phyloP scores from a whole-genome alignment of 495 filamentous ascomycete genomes.

The Lentithecium fluviatile region DNA sequence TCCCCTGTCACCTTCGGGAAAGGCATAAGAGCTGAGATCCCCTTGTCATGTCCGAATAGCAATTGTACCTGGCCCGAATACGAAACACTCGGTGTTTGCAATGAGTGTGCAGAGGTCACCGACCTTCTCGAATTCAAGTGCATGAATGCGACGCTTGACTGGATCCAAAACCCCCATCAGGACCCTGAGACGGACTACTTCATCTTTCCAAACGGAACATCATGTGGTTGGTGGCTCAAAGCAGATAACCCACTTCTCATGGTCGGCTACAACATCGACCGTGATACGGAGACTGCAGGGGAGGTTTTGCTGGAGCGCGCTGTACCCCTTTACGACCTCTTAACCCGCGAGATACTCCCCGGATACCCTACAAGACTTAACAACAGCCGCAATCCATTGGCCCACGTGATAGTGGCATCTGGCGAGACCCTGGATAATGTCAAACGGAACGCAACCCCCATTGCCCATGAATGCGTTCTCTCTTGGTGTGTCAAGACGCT shows the following conservation, averaged over 20 bases:
- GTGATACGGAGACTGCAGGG: background rate
- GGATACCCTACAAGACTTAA: constrained; percentile 19
- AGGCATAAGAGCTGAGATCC: constrained; percentile 19
- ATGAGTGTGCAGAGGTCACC: constrained; percentile 8
- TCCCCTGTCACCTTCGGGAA: constrained; percentile 11
- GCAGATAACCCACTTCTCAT: constrained; percentile 20
- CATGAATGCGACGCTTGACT: background rate
- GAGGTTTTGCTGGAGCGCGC: constrained; percentile 15
- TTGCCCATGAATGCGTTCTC: constrained; percentile 20
- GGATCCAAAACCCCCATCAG: background rate
- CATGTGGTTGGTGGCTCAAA: constrained; percentile 28
- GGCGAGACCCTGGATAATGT: constrained; percentile 1
- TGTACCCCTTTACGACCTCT: constrained; percentile 7
- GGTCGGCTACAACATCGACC: constrained; percentile 15
- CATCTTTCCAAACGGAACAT: constrained; percentile 19
- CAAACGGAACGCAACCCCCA: constrained; percentile 16
- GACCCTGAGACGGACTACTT: background rate
- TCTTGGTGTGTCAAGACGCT: constrained; percentile 28
- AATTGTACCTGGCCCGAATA: constrained; percentile 32
- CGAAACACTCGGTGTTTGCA: constrained; percentile 28
- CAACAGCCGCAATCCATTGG: constrained; percentile 20
- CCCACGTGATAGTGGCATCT: constrained; percentile 1
- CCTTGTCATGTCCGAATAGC: constrained; percentile 22
- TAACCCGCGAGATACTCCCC: background rate
- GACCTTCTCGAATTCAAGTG: constrained; percentile 11